Conservation (phyloP, 306 rosid species). For the Potentilla sterilis region DNA sequence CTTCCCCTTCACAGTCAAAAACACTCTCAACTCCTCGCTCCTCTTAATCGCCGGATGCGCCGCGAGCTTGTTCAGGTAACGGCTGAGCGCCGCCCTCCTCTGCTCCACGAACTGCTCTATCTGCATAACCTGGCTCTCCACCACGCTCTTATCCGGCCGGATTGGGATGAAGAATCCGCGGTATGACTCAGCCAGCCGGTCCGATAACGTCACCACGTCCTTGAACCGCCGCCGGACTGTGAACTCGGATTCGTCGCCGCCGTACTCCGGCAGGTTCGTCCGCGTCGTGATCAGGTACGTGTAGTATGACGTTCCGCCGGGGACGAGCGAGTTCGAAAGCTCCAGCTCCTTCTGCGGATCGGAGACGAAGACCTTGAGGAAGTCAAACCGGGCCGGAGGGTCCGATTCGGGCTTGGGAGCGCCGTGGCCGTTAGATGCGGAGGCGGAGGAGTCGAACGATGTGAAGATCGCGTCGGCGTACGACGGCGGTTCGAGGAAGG, state of each 20-base stretch:
- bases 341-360: conserved; percentile 44
- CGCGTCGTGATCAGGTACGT: conserved; percentile 44
- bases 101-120: conserved; percentile 44
- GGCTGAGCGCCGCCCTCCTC: conserved; percentile 39
- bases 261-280: conserved; percentile 37
- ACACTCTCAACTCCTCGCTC: conserved; percentile 41
- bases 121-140: conserved; percentile 47
- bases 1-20: conserved; percentile 31
- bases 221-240: conserved; percentile 45
- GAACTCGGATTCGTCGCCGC: conserved; percentile 42
- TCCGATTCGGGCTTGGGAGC: conserved; percentile 24
- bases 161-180: conserved; percentile 42
- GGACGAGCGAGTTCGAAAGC: conserved; percentile 34
- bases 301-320: conserved; percentile 36
- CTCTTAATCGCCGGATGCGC: conserved; percentile 35
- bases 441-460: conserved; percentile 38
- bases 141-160: conserved; percentile 48
- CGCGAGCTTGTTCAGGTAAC: conserved; percentile 42
- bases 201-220: conserved; percentile 50
- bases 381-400: conserved; percentile 19
- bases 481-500: conserved; percentile 43
- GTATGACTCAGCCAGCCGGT: conserved; percentile 36
- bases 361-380: conserved; percentile 27
- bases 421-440: conserved; percentile 34
- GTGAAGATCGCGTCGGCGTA: conserved; percentile 43